phyloP scores from a whole-genome alignment of 1,284 basidiomycete species.

The Phenoliferia sp. region DNA sequence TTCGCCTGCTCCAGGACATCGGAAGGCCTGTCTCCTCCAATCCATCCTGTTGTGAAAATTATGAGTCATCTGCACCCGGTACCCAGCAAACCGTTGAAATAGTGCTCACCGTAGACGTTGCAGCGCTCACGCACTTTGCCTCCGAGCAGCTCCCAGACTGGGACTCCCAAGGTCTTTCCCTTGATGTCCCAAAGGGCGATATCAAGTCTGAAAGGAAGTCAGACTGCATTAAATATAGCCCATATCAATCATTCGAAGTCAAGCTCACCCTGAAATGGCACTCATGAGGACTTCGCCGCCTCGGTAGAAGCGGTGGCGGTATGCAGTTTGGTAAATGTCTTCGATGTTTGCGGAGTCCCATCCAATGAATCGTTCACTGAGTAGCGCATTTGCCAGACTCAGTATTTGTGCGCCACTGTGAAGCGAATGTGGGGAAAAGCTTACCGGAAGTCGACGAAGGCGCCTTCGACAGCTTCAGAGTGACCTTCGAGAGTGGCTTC shows the following conservation, averaged over 20 bases:
- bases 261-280: conserved; percentile 37
- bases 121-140: conserved; percentile 54
- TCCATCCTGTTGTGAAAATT: conserved; percentile 48
- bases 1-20: conserved; percentile 61
- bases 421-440: conserved; percentile 20
- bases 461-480: conserved; percentile 70
- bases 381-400: background rate
- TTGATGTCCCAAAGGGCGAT: conserved; percentile 69
- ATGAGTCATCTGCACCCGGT: background rate
- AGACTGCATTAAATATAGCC: background rate
- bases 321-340: conserved; percentile 61
- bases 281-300: conserved; percentile 69
- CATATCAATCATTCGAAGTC: background rate
- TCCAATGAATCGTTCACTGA: conserved; percentile 51
- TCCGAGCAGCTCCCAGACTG: conserved; percentile 67
- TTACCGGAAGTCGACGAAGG: conserved; percentile 57
- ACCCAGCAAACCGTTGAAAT: background rate
- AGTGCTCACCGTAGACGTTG: background rate
- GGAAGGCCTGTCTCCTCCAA: conserved; percentile 65
- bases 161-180: conserved; percentile 68
- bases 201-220: conserved; percentile 49
- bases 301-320: conserved; percentile 64
- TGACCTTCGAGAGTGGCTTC: conserved; percentile 61
- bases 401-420: background rate
- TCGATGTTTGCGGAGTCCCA: conserved; percentile 66